These are phyloP conservation scores for Leccinum barrowsii DNA, from an alignment of 768 basidiomycete genomes.

Conservation along the genomic window DNA sequence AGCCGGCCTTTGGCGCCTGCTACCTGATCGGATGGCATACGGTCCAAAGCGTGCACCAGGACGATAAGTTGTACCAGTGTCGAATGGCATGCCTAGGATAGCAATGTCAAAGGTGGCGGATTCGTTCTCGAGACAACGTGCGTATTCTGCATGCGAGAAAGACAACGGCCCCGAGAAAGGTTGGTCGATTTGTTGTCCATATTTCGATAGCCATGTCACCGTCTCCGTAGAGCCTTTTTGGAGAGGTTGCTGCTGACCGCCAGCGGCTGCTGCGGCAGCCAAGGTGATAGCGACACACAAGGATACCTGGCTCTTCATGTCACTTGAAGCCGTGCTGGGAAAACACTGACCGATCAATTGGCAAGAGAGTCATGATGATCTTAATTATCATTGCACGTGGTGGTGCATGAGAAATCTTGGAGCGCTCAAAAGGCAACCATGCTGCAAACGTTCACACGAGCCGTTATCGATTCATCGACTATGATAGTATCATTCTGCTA, in stretches of 20 bases:
- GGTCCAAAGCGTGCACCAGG: slow-evolving; percentile 85
- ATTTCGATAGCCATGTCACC: slow-evolving; percentile 65
- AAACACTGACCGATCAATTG: neutral
- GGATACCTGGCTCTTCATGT: slow-evolving; percentile 10
- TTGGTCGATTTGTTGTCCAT: slow-evolving; percentile 71
- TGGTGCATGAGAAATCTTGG: neutral
- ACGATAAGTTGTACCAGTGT: slow-evolving; percentile 55
- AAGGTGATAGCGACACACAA: slow-evolving; percentile 1
- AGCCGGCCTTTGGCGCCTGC: slow-evolving; percentile 58
- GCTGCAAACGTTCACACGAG: neutral
- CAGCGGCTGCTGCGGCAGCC: neutral
- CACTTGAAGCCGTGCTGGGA: neutral
- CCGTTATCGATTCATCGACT: neutral
- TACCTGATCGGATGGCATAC: slow-evolving; percentile 77
- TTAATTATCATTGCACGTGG: neutral
- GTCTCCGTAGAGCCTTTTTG: slow-evolving; percentile 1
- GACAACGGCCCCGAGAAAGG: slow-evolving; percentile 76
- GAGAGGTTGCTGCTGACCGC: slow-evolving; percentile 17
- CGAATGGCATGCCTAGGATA: slow-evolving; percentile 77
- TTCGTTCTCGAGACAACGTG: slow-evolving; percentile 23
- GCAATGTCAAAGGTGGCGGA: slow-evolving; percentile 51
- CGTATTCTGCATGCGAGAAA: slow-evolving; percentile 79
- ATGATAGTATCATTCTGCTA: neutral
- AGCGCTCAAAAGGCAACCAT: neutral
- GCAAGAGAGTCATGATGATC: neutral